Base-by-base conservation (phyloP, 768 basidiomycete genomes). In the Ramaria sp. region DNA sequence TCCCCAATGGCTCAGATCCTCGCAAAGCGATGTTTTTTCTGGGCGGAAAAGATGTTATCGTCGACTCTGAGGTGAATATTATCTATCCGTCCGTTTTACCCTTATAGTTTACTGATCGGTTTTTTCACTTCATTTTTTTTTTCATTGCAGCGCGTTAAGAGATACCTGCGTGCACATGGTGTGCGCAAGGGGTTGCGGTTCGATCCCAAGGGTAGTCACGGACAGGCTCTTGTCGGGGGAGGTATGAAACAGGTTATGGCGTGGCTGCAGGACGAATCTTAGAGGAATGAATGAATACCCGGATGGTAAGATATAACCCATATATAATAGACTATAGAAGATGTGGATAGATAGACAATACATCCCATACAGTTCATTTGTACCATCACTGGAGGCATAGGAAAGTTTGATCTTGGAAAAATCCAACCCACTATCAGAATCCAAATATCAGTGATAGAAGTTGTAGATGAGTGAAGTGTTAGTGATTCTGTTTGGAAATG, bases 31-130 rank as follows among this genome's bases (percentile, higher is more conserved):
- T 83, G 48, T 87, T 90, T 65, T 72, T 94, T 58, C 72, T 96
- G 16, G 88, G 90, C n/a, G 88, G 85, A 1, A 75, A 80, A 57
- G 93, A 96, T 60, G 74, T 74, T 20, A 89, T 98, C 61, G 68
- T 95, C 52, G 77, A 85, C 61, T 76, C 88, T 15, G 70, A 77
- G 62, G 89, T 89, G 50, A 39, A n/a, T n/a, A n/a, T n/a, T 73
- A 61, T 7, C 15, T 9, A 27, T 37, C 12, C 27, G 20, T 2
- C 57, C 42, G 32, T 34, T 34, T 34, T 13, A 4, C 43, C 38
- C 30, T 3, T 28, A n/a, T 54, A 28, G 22, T 50, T 12, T 41
- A 18, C 12, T 58, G 27, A 52, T 20, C 7, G 7, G 39, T 20
- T 6, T 51, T 18, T 28, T 27, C 12, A n/a, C 30, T 25, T 42